A percentile compares a stretch with the other conserved stretches of the same genome.
phyloP scores from a whole-genome alignment of 2,329 filamentous ascomycete genomes.

The Phialocephala sp. region DNA sequence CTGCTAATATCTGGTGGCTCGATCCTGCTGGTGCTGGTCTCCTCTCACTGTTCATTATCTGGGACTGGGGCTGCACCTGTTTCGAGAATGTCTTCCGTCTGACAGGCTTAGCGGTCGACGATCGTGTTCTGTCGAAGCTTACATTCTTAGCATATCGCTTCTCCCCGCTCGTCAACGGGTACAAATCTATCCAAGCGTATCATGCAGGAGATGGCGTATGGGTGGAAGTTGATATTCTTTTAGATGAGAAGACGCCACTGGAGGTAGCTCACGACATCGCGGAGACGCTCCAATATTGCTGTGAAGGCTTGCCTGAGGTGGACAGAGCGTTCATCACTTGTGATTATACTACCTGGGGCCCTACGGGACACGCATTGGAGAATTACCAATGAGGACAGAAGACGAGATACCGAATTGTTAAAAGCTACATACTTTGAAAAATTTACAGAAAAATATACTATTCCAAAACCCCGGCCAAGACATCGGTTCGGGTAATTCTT shows the following conservation, averaged over 20 bases:
- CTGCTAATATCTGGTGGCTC: conserved; percentile 66
- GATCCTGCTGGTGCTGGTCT: conserved; percentile 63
- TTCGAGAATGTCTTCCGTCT: conserved; percentile 62
- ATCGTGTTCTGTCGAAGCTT: conserved; percentile 56
- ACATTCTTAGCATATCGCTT: conserved; percentile 62
- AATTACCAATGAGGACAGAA: conserved; percentile 12
- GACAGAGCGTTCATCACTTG: conserved; percentile 46
- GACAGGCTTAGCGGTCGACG: conserved; percentile 58
- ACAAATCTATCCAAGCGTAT: conserved; percentile 58
- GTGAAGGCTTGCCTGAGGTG: conserved; percentile 50
- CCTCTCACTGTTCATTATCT: conserved; percentile 69
- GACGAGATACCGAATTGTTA: neutral
- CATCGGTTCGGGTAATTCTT: neutral
- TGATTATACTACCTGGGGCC: conserved; percentile 42
- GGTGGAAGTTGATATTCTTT: conserved; percentile 63
- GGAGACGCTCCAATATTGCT: conserved; percentile 66
- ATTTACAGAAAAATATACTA: neutral
- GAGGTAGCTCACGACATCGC: conserved; percentile 60
- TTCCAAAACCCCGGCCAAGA: neutral
- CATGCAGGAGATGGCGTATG: conserved; percentile 65
- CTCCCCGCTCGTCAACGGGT: conserved; percentile 53
- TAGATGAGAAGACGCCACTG: conserved; percentile 56
- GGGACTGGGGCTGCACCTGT: conserved; percentile 67
- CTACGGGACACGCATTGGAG: conserved; percentile 35
- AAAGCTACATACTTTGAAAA: neutral